Base-by-base conservation (phyloP, 192 early-diverging fungal species). In the Cetraspora pellucida region DNA sequence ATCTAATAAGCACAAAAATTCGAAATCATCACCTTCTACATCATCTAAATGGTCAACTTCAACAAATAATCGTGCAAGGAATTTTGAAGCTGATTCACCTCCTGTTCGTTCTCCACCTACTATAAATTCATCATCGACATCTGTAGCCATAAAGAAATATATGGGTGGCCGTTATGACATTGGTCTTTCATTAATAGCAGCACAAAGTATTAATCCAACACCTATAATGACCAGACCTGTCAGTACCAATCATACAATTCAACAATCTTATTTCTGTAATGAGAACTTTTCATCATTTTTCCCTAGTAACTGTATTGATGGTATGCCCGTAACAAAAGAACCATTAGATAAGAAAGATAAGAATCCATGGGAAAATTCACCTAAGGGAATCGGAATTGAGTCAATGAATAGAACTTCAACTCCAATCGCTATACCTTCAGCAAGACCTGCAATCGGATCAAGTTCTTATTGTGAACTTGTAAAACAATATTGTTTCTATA, bases 401-500 rank as follows among this genome's bases (percentile, higher is more conserved):
- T 45, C 21, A 19, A 58, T 74, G 2, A 68, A 72, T 10, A 54
- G 73, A 5, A 59, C 49, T 19, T 75, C 80, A 6, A 46, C 68
- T 21, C 79, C 83, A 44, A 82, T 84, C 43, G 69, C 83, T 8
- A 84, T 84, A 47, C 80, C 80, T 55, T 55, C 77, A 11, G 57
- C 82, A 46, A 80, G 74, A 0, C 82, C 83, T 31, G 69, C 74
- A 19, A 77, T 82, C n/a, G 81, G 82, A 25, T 89, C 87, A 7
- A 72, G 81, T 7, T 82, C 82, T 16, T 89, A 89, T 72, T 79
- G 76, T 76, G 85, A 85, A 61, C 72, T 88, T 47, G 84, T 88
- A 17, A 82, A 85, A 49, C 83, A 84, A 75, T 88, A 88, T 77
- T 88, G 87, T 70, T 88, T 88, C 63, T 88, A 85, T 55, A 63